Conservation (phyloP, 306 rosid species). For the Vachellia pachyceras region DNA sequence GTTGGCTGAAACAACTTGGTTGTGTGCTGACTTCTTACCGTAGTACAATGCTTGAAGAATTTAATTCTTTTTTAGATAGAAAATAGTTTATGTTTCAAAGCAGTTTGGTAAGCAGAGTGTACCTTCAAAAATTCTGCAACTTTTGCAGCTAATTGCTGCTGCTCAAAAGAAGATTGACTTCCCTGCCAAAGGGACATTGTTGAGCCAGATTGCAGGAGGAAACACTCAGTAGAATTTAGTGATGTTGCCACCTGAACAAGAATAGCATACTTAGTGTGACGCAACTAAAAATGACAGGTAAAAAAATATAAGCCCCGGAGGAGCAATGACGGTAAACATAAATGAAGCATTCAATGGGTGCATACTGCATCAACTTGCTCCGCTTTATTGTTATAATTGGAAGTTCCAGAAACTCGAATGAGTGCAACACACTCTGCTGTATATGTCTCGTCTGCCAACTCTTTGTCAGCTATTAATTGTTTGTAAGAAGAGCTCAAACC, state of each 20-base stretch:
- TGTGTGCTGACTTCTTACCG: conserved; percentile 18
- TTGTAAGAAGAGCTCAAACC: conserved; percentile 90
- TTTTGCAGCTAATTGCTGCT: conserved; percentile 88
- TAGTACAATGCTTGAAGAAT: conserved; percentile 22
- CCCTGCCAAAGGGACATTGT: conserved; percentile 86
- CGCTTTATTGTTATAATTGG: conserved; percentile 74
- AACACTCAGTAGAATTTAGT: conserved; percentile 79
- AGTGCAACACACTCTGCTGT: conserved; percentile 73
- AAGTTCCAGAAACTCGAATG: conserved; percentile 72
- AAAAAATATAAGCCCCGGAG: conserved; percentile 25
- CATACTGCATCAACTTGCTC: conserved; percentile 91
- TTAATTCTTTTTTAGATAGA: background rate
- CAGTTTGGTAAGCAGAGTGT: conserved; percentile 23
- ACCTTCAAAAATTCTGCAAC: conserved; percentile 92
- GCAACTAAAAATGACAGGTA: background rate
- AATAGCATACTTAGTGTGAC: conserved; percentile 27
- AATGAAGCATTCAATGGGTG: conserved; percentile 26
- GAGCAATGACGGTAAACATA: conserved; percentile 16
- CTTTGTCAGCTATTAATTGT: conserved; percentile 61
- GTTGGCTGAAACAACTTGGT: conserved; percentile 16
- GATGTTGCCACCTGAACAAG: conserved; percentile 84
- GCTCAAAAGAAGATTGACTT: conserved; percentile 77
- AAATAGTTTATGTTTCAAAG: background rate
- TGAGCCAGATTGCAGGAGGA: conserved; percentile 87
- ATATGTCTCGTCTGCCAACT: conserved; percentile 77